phyloP scores from a whole-genome alignment of 2,329 filamentous ascomycete species.

The Lizonia empirigonia region DNA sequence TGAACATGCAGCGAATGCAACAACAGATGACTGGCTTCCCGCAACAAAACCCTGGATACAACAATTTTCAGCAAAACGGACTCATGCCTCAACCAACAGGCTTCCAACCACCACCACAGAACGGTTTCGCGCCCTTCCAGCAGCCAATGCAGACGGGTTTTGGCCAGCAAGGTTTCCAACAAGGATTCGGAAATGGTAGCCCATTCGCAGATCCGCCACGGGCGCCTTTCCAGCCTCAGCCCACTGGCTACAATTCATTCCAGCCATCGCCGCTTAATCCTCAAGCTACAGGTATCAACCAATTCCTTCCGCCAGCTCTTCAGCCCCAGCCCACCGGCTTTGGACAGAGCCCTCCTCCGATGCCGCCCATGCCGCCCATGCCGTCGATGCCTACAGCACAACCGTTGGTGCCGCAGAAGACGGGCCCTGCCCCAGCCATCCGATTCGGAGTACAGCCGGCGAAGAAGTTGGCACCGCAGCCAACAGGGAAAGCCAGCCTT shows the following conservation, averaged over 20 bases:
- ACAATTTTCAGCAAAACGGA: constrained; percentile 42
- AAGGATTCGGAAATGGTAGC: constrained; percentile 55
- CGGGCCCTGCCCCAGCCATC: constrained; percentile 83
- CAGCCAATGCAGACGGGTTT: constrained; percentile 56
- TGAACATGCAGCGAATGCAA: constrained; percentile 45
- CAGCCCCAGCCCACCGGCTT: constrained; percentile 62
- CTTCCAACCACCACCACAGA: constrained; percentile 55
- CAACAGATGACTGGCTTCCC: constrained; percentile 50
- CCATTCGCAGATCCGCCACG: constrained; percentile 62
- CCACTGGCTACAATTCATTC: constrained; percentile 48
- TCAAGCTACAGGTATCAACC: constrained; percentile 62
- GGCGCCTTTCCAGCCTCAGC: constrained; percentile 50
- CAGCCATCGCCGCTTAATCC: constrained; percentile 51
- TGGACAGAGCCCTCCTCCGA: constrained; percentile 60
- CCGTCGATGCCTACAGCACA: constrained; percentile 63
- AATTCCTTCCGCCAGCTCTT: constrained; percentile 53
- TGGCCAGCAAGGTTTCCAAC: constrained; percentile 36
- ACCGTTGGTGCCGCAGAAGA: constrained; percentile 76
- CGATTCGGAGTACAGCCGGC: constrained; percentile 79
- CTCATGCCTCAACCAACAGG: constrained; percentile 49
- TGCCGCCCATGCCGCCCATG: constrained; percentile 63
- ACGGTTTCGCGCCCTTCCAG: constrained; percentile 50
- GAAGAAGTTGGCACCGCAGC: constrained; percentile 81
- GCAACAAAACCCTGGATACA: constrained; percentile 42
- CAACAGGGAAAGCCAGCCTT: constrained; percentile 91